Conservation (phyloP, 2,329 filamentous ascomycete species). For the Aspergillus sp. region DNA sequence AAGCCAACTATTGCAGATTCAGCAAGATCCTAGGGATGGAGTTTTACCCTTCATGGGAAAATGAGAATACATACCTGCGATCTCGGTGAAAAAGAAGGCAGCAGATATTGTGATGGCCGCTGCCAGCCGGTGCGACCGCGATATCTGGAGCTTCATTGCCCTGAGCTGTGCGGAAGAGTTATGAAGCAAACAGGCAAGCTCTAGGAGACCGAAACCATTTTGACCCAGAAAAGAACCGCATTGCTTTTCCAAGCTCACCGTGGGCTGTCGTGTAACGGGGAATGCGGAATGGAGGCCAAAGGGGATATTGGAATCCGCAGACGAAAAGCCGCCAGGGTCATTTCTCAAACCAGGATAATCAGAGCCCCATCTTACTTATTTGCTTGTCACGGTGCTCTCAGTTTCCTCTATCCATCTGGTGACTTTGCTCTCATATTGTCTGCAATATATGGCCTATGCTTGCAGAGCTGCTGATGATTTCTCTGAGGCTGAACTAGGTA, state of each 20-base stretch:
- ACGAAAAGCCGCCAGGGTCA: background rate
- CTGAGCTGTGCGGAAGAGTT: background rate
- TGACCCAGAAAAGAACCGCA: background rate
- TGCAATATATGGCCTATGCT: background rate
- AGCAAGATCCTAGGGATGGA: conserved; percentile 2
- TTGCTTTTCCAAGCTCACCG: background rate
- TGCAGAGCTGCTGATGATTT: background rate
- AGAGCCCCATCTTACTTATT: no score
- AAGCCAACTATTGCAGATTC: conserved; percentile 57
- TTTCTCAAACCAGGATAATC: background rate
- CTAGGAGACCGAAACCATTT: background rate
- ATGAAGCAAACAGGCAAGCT: background rate
- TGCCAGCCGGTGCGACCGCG: conserved; percentile 30
- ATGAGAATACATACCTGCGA: conserved; percentile 24
- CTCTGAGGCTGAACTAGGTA: no score
- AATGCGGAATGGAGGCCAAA: background rate
- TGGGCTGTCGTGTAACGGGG: background rate
- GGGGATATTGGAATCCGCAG: background rate
- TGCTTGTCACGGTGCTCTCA: background rate
- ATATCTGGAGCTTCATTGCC: conserved; percentile 26
- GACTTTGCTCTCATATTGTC: background rate
- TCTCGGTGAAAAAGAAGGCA: conserved; percentile 33
- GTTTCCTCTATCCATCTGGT: background rate
- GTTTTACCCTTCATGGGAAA: background rate
- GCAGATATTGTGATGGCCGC: conserved; percentile 33